Evolutionary conservation across 2,329 filamentous ascomycete genomes (phyloP), one percentile per base, ranked within the genome.

Genomic region (Paecilomyces sp.): DNA sequence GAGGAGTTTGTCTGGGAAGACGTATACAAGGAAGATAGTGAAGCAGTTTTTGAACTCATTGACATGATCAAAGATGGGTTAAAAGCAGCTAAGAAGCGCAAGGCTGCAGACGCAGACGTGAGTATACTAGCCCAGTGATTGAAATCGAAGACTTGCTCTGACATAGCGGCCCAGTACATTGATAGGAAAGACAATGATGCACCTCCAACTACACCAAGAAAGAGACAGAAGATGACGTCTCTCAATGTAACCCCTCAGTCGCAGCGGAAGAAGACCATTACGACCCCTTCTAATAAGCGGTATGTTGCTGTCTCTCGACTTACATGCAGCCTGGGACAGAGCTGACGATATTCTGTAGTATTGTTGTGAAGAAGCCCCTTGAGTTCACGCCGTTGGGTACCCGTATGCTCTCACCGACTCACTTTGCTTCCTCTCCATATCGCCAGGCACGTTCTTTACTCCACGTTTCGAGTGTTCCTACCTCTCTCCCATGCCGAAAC

Each of bases 381-480:
- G 92, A 97, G 70, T 97, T 97, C 69, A 99, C 94, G 0, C 94
- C 94, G 0, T 79, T 99, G n/a, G 92, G 91, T 6, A 97, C 91
- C 13, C 88, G 94, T 47, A 83, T 89, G 22, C 82, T 99, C 3
- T 91, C 91, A 1, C 89, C 90, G 3, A 83, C 83, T 34, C 85
- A 89, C 65, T 83, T 89, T 59, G 84, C 91, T 52, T 86, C 88
- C 1, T 96, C 94, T 0, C 94, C 94, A 0, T 97, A 97, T 70
- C 92, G 96, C 67, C 84, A 95, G 61, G 95, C 94, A 55, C 87
- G 95, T 22, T 92, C 87, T 30, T 88, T 90, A 53, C 84, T 99
- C 1, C 94, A 99, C 71, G 94, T 99, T 30, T 94, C 95, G 0
- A 91, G 94, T 0, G 92, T 99, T 2, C 94, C 94, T 0, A 83